phyloP scores from a whole-genome alignment of 768 basidiomycete genomes.

The Termitomyces sp. region DNA sequence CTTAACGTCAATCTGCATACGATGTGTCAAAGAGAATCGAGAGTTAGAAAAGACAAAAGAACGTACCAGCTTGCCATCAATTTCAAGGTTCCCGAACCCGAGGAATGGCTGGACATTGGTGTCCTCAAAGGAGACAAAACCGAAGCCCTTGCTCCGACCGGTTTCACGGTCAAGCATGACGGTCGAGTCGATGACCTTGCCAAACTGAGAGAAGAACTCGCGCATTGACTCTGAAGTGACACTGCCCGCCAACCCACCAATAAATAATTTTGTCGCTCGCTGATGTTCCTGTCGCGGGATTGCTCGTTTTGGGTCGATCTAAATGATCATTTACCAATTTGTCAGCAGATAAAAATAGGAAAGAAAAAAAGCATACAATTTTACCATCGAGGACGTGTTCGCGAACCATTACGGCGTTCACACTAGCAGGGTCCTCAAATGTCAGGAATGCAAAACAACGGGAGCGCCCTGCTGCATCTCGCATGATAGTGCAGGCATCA shows the following conservation, averaged over 20 bases:
- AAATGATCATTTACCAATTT: constrained; percentile 1
- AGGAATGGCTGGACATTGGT: constrained; percentile 88
- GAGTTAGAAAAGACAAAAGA: not conserved
- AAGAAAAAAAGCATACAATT: constrained; percentile 56
- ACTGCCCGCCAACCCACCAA: constrained; percentile 86
- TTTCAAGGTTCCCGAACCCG: constrained; percentile 81
- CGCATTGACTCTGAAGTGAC: constrained; percentile 94
- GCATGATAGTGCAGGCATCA: constrained; percentile 98
- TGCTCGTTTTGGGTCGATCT: constrained; percentile 99
- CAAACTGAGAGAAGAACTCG: constrained; percentile 90
- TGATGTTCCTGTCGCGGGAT: constrained; percentile 96
- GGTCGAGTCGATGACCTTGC: constrained; percentile 94
- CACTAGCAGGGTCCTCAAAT: constrained; percentile 87
- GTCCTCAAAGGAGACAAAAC: constrained; percentile 94
- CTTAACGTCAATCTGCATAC: constrained; percentile 88
- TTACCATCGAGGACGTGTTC: constrained; percentile 97
- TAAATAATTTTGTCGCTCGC: constrained; percentile 90
- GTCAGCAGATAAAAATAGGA: not conserved
- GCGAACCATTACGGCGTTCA: constrained; percentile 93
- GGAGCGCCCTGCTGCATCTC: constrained; percentile 90
- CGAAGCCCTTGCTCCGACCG: constrained; percentile 93
- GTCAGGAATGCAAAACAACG: constrained; percentile 98
- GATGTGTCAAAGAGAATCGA: not conserved
- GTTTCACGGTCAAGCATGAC: constrained; percentile 99
- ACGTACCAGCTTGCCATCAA: constrained; percentile 88